Evolutionary conservation across 192 early-diverging fungal genomes (phyloP).

Genomic region (Entophlyctis helioformis): DNA sequence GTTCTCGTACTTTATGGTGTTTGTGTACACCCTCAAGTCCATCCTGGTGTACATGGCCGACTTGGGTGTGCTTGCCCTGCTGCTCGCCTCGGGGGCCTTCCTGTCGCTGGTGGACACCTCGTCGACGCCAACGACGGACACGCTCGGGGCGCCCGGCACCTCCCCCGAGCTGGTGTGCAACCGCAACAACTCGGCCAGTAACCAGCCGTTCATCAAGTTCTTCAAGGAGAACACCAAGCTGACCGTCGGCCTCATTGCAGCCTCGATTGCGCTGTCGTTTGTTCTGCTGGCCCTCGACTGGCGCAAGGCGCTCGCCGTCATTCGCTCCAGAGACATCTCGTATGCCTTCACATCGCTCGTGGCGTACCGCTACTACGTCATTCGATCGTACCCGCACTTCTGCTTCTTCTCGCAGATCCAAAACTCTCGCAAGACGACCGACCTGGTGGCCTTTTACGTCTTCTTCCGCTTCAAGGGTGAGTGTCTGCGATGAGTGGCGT

Average conservation of each 20-base stretch:
- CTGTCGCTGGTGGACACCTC: neutral
- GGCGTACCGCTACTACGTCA: constrained; percentile 64
- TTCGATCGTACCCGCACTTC: constrained; percentile 64
- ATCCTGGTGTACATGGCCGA: constrained; percentile 72
- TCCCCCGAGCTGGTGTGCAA: neutral
- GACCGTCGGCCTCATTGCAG: constrained; percentile 32
- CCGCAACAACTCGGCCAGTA: neutral
- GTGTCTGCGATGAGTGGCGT: too few species aligned
- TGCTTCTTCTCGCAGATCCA: constrained; percentile 72
- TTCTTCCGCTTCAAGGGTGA: constrained; percentile 75
- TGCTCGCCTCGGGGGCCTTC: constrained; percentile 23
- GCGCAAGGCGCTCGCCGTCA: constrained; percentile 49
- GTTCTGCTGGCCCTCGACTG: constrained; percentile 56
- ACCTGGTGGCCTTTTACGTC: constrained; percentile 70
- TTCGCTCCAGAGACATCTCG: constrained; percentile 60
- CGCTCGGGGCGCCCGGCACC: neutral
- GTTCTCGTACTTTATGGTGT: constrained; percentile 7
- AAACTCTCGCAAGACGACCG: constrained; percentile 44
- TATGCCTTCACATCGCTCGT: constrained; percentile 62
- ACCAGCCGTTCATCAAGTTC: neutral
- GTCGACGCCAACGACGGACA: too few species aligned
- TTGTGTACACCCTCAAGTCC: constrained; percentile 46
- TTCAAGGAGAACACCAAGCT: neutral
- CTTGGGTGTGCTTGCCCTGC: constrained; percentile 57
- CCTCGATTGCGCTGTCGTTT: constrained; percentile 58